Base-by-base conservation (phyloP, 805 yeast species). In the Scheffersomyces coipomensis region DNA sequence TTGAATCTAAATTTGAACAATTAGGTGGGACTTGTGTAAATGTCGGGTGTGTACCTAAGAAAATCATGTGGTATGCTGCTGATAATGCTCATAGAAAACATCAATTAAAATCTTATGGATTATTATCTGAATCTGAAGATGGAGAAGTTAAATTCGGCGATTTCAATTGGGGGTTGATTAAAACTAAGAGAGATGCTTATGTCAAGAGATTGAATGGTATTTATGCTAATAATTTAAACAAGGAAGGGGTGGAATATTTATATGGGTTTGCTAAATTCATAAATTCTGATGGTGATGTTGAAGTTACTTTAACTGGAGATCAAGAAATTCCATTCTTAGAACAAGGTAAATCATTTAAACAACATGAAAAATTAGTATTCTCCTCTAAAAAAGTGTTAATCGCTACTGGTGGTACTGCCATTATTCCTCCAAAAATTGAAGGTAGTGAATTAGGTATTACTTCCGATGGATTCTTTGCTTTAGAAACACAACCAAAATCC, bases 21-120 rank as follows among this genome's bases (percentile, higher is more conserved):
- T 76, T 93, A 66, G 99, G 99, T 43, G 99, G 99, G 21, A 93
- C 99, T 30, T 93, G 99, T 76, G 99, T 93, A 46, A 93, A 93
- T 61, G 98, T 91, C 32, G 99, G 99, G 16, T 93, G 99, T 75
- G 99, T 93, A 35, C 99, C 99, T 34, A 93, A 93, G 74, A 93
- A 93, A 62, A 88, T 93, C 33, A 90, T 93, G 97, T 93, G 99
- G 99, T 84, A 90, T 53, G 97, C 97, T 9, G 82, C 93, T 22
- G 97, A 90, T 53, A 66, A 88, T 61, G 97, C 97, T 15, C 76
- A 78, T 46, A 83, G 81, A 56, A 69, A 85, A 44, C 66, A 73
- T 31, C 83, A 87, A 34, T 95, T 96, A 44, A 70, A 76, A 48
- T 88, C 85, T 46, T 93, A 91, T 59, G 96, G 97, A 0, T 83